A percentile compares a stretch with the other conserved stretches of the same genome.
phyloP scores from a whole-genome alignment of 2,329 filamentous ascomycete species.

The Nemania sp. region DNA sequence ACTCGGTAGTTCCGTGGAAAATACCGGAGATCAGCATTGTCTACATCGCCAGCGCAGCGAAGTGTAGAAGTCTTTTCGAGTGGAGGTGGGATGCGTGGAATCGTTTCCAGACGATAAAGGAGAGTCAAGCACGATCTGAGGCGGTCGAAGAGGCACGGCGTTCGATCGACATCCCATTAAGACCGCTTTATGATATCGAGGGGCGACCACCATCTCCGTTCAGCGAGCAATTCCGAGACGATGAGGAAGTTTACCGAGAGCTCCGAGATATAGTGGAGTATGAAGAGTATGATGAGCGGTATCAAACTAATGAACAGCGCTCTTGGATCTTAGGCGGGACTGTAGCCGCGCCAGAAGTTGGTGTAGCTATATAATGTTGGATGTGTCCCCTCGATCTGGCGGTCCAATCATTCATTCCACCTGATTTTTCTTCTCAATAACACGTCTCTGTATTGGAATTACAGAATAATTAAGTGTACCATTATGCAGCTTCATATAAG shows the following conservation, averaged over 20 bases:
- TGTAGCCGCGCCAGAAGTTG: no score
- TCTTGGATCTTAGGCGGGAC: no score
- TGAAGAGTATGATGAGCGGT: no score
- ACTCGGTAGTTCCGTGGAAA: slow-evolving; percentile 1
- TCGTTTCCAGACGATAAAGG: neutral
- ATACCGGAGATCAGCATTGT: slow-evolving; percentile 18
- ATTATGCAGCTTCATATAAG: no score
- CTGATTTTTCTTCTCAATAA: no score
- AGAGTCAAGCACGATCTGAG: neutral
- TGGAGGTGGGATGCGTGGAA: slow-evolving; percentile 14
- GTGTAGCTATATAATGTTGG: no score
- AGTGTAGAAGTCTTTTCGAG: slow-evolving; percentile 2
- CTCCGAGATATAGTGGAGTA: no score
- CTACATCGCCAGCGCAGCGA: slow-evolving; percentile 8
- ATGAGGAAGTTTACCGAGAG: slow-evolving; percentile 3
- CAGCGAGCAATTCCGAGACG: slow-evolving; percentile 16
- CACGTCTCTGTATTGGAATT: no score
- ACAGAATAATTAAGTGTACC: no score
- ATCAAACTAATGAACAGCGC: no score
- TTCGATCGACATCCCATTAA: slow-evolving; percentile 16
- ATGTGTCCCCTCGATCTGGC: no score
- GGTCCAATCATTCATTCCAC: no score
- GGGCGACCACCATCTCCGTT: slow-evolving; percentile 16
- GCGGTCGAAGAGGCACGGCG: slow-evolving; percentile 13
- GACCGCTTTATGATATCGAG: neutral